A percentile compares a stretch with the other conserved stretches of the same genome.
Conservation (phyloP, 345 rosid genomes). For the Crucihimalaya himalaica region DNA sequence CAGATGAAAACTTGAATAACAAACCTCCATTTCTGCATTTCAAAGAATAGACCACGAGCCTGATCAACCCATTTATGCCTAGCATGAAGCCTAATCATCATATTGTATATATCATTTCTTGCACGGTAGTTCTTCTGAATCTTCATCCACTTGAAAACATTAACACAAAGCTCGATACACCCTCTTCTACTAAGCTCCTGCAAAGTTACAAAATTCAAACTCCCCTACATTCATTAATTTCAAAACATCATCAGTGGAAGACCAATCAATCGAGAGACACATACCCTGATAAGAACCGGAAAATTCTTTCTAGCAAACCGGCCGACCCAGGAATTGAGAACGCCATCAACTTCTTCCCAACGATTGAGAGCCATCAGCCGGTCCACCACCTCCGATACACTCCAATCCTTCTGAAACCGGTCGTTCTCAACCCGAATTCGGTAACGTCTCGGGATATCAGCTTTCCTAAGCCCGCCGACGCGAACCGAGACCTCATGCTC, state of each 20-base stretch:
- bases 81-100: conserved; percentile 85
- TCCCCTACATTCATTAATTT: neutral
- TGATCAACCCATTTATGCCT: conserved; percentile 75
- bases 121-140: conserved; percentile 79
- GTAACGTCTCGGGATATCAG: conserved; percentile 62
- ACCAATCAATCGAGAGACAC: conserved; percentile 8
- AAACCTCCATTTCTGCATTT: conserved; percentile 95
- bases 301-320: conserved; percentile 84
- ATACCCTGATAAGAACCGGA: conserved; percentile 66
- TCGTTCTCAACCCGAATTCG: conserved; percentile 59
- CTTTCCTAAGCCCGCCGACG: conserved; percentile 62
- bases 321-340: conserved; percentile 85
- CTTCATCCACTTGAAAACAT: conserved; percentile 82
- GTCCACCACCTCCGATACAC: conserved; percentile 66
- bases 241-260: neutral
- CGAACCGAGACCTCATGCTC: conserved; percentile 62
- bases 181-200: conserved; percentile 83
- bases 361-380: conserved; percentile 56
- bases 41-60: conserved; percentile 93
- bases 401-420: conserved; percentile 90
- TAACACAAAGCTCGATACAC: conserved; percentile 60
- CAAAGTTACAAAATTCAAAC: conserved; percentile 12
- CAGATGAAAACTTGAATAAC: conserved; percentile 2
- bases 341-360: conserved; percentile 55
- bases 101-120: conserved; percentile 77